phyloP scores from a whole-genome alignment of 352 stramenopile genomes.

The Pythium aristosporum region DNA sequence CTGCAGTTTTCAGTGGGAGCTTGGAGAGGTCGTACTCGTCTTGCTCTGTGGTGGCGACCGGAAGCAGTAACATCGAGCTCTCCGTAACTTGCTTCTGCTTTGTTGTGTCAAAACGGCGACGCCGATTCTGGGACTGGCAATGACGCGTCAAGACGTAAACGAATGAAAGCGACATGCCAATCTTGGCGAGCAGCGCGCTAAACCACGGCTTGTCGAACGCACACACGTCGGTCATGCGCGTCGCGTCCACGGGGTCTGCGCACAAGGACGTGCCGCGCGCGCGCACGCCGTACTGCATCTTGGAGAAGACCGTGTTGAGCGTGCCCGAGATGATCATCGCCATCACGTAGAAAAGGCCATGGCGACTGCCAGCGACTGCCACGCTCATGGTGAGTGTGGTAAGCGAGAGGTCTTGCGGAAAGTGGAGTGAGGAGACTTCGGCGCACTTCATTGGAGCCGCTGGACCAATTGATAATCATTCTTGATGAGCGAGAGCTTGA shows the following conservation, averaged over 20 bases:
- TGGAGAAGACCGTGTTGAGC: conserved; percentile 83
- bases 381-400: neutral
- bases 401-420: neutral
- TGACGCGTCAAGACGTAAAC: conserved; percentile 66
- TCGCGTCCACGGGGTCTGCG: conserved; percentile 34
- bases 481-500: neutral
- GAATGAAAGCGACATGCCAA: conserved; percentile 77
- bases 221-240: conserved; percentile 44
- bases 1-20: conserved; percentile 47
- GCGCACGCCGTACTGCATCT: conserved; percentile 79
- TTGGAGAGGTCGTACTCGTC: conserved; percentile 12
- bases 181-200: conserved; percentile 79
- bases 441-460: neutral
- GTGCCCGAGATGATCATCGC: conserved; percentile 79
- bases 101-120: neutral
- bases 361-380: neutral
- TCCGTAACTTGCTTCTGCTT: conserved; percentile 19
- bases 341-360: conserved; percentile 45
- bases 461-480: neutral
- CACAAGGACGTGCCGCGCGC: conserved; percentile 50
- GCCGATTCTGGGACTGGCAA: conserved; percentile 27
- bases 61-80: conserved; percentile 27
- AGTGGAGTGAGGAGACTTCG: neutral
- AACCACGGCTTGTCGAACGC: conserved; percentile 87
- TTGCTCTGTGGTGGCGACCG: neutral